Base-by-base conservation (phyloP, 202 grass and related monocot species). In the Panicum hallii region DNA sequence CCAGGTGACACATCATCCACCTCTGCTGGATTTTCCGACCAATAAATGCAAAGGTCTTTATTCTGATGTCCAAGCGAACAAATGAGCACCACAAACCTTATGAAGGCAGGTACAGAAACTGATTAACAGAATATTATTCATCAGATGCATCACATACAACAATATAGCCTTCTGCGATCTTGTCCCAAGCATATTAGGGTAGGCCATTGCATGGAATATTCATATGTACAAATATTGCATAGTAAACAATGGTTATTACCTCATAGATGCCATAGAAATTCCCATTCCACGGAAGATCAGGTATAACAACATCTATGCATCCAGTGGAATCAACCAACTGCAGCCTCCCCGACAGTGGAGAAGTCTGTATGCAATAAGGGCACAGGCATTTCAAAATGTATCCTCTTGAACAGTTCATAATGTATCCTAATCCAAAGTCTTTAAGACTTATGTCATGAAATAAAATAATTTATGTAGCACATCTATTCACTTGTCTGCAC, bases 321-420 rank as follows among this genome's bases (percentile, higher is more conserved):
- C 91, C 91, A 49, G 96, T 95, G 68, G 91, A 91, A 92, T 99
- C 96, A 82, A 92, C 90, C 86, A 98, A 75, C 84, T 92, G 91
- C 75, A 95, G 81, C 84, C 78, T 90, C 84, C 88, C 90, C 79
- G 93, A 85, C 63, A 72, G 23, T 79, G 84, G 71, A 88, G 81
- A 95, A 55, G 82, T 62, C 96, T 98, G 91, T 82, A 86, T 61
- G 52, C 63, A 87, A 55, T 46, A 84, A 75, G 80, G 23, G 58
- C 86, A 58, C n/a, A 82, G 28, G 42, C 26, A 78, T 57, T 84
- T 84, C 70, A 90, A 34, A 53, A 48, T 76, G 70, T n/a, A 79
- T 46, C 41, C 50, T 72, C 36, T 38, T 38, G 36, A 38, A 38
- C 36, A 38, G 36, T 84, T 84, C 70, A 90, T 23, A 53, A 48